Evolutionary conservation across 2,329 filamentous ascomycete species (phyloP), one percentile per base, ranked within the genome.

Genomic region (Chaetomium sp.): DNA sequence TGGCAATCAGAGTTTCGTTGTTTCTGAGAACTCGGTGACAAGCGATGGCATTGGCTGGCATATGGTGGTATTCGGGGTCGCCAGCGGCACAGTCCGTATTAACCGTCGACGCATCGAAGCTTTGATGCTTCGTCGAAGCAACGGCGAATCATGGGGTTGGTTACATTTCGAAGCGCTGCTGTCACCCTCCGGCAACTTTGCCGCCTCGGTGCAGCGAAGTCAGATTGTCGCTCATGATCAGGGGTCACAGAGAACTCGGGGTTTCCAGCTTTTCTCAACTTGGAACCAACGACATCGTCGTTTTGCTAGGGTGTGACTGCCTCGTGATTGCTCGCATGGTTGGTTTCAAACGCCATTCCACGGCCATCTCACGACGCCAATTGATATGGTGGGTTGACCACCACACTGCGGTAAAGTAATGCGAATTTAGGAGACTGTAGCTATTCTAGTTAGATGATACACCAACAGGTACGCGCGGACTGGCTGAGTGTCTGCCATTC

Each of bases 1-100:
- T 47, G 45, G 19, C n/a, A 21, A 6, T 21, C 45, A 47, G 19
- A 27, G 50, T 29, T 27, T 16, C 25, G 29, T 29, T n/a, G 21
- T 38, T 19, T 16, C 31, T n/a, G 31, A 38, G n/a, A 53, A 4
- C 4, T 25, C 12, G 8, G 42, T 9, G 12, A 12, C 42, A 4
- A 27, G 23, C 13, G 9, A 23, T 60, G 29, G 21, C 21, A 19
- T 54, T 51, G 29, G 25, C n/a, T 27, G 31, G 59, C 27, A 38
- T 25, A 38, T 64, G 65, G 61, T 55, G 49, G 55, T 35, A 62
- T 42, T 59, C 55, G 51, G 63, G 7, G 42, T 59, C 60, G 56
- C 61, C 31, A 65, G 60, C 63, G 65, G 65, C 63, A 62, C 65
- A 65, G 63, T 38, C 45, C 51, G 10, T 8, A 58, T 38, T 50